Conservation (phyloP, 768 basidiomycete genomes). For the Xerocomus potaroensis region DNA sequence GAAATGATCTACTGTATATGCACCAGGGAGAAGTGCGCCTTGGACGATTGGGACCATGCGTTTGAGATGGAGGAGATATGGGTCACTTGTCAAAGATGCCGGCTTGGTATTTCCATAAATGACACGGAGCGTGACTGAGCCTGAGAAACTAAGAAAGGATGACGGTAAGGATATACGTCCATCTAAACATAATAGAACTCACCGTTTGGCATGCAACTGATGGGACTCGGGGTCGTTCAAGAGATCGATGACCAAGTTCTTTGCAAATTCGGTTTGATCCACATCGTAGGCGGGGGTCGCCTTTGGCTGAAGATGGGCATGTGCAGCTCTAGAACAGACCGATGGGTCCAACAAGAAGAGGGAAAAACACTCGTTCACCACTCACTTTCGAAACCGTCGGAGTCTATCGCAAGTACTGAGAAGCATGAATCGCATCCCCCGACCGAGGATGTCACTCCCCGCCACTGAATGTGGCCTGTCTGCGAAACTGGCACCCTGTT, state of each 20-base stretch:
- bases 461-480: slow-evolving; percentile 52
- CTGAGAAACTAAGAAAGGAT: slow-evolving; percentile 30
- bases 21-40: slow-evolving; percentile 29
- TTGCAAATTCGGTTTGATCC: slow-evolving; percentile 39
- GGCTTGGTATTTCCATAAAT: slow-evolving; percentile 27
- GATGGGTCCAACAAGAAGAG: neutral
- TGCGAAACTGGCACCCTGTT: slow-evolving; percentile 47
- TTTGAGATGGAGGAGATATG: slow-evolving; percentile 26
- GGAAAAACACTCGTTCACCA: neutral
- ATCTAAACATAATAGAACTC: too few species aligned
- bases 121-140: slow-evolving; percentile 23
- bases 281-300: slow-evolving; percentile 42
- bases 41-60: slow-evolving; percentile 29
- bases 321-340: slow-evolving; percentile 38
- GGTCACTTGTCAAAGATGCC: slow-evolving; percentile 13
- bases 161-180: too few species aligned
- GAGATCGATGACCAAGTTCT: slow-evolving; percentile 18
- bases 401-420: slow-evolving; percentile 52
- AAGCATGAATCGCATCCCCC: slow-evolving; percentile 54
- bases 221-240: slow-evolving; percentile 23
- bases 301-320: slow-evolving; percentile 51
- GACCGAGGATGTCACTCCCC: slow-evolving; percentile 53
- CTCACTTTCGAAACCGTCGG: slow-evolving; percentile 52
- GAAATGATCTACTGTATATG: slow-evolving; percentile 33
- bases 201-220: slow-evolving; percentile 29